These are phyloP conservation scores for Alternaria alternata DNA, from an alignment of 2,329 filamentous ascomycete species.

Conservation along the genomic window DNA sequence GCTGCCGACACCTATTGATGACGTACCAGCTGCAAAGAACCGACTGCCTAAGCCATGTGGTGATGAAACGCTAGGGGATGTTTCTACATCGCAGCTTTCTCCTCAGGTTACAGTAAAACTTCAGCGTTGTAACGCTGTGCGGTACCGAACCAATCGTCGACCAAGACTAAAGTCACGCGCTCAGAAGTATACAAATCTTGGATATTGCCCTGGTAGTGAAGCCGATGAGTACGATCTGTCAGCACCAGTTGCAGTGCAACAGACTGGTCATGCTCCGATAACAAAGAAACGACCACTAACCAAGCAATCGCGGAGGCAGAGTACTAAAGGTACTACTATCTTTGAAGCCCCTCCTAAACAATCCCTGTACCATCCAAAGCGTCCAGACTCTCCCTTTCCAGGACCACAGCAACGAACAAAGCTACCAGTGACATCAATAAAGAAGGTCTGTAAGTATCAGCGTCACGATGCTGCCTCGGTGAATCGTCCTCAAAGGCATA, in stretches of 20 bases:
- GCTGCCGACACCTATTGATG: neutral
- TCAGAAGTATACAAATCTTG: neutral
- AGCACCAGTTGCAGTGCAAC: neutral
- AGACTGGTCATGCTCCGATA: neutral
- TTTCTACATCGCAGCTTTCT: too few species aligned
- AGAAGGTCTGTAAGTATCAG: neutral
- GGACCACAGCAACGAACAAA: neutral
- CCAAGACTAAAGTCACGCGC: neutral
- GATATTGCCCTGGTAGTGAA: conserved; percentile 3
- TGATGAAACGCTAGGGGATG: too few species aligned
- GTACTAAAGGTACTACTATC: neutral
- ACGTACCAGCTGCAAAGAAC: neutral
- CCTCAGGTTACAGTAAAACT: neutral
- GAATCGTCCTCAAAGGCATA: neutral
- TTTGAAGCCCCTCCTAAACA: neutral
- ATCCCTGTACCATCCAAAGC: neutral
- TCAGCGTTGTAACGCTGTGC: neutral
- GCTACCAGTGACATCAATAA: neutral
- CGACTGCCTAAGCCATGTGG: neutral
- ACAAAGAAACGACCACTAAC: neutral
- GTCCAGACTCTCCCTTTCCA: neutral
- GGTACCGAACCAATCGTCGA: neutral
- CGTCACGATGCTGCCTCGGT: neutral
- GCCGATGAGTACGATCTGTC: neutral
- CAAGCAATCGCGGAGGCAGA: neutral